A percentile compares a stretch with the other conserved stretches of the same genome.
Conservation (phyloP, 169 alveolate genomes). For the Toxoplasma gondii region DNA sequence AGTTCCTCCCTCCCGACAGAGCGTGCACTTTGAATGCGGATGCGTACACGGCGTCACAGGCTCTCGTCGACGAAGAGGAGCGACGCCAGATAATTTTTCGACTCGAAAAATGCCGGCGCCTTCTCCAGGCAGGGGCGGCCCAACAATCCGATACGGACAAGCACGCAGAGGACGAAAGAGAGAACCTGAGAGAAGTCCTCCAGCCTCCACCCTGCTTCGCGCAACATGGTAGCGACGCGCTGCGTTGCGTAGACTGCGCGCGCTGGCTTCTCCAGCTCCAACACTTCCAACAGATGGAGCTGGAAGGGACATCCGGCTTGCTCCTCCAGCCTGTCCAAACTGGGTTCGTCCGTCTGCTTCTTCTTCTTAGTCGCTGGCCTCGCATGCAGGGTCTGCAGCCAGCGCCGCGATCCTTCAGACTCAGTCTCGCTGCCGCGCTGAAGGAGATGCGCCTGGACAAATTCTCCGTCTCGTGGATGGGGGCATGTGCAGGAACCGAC, state of each 20-base stretch:
- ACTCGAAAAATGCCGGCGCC: neutral
- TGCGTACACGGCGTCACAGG: neutral
- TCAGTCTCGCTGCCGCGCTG: neutral
- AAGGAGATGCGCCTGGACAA: neutral
- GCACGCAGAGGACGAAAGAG: neutral
- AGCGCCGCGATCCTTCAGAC: neutral
- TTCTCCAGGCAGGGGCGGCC: neutral
- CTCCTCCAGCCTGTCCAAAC: constrained; percentile 14
- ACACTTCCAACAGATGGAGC: constrained; percentile 11
- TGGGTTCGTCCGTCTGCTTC: neutral
- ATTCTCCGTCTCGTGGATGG: neutral
- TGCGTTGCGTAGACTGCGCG: constrained; percentile 23
- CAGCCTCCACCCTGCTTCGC: constrained; percentile 31
- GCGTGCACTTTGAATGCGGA: neutral
- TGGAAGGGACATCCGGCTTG: constrained; percentile 16
- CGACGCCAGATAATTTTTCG: neutral
- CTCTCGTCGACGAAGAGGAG: neutral
- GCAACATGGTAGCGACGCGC: neutral
- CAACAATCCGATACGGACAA: neutral
- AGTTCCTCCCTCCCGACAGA: neutral
- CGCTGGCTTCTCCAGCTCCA: constrained; percentile 9
- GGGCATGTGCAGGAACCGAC: neutral
- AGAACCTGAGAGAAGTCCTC: neutral
- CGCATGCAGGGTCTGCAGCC: neutral
- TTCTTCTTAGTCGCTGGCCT: neutral